These are phyloP conservation scores for Plantago major DNA, from an alignment of 257 asterid genomes.

Conservation along the genomic window DNA sequence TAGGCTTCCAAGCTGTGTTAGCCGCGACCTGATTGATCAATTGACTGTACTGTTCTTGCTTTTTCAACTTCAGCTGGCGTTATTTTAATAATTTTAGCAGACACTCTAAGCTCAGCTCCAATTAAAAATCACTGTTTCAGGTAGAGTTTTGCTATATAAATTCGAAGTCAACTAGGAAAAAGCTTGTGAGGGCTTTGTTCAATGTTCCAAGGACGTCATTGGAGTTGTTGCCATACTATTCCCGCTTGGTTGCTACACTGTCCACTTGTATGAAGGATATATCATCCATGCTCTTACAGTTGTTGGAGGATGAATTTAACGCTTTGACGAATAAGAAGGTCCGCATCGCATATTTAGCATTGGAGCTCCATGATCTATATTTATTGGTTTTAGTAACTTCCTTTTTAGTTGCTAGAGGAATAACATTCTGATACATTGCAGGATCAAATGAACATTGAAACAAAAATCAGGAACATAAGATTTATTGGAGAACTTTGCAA, in stretches of 20 bases:
- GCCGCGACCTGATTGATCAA: conserved; percentile 98
- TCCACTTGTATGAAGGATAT: conserved; percentile 96
- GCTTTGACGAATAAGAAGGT: conserved; percentile 92
- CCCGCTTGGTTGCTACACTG: conserved; percentile 95
- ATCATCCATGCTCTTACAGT: conserved; percentile 80
- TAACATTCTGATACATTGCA: conserved; percentile 32
- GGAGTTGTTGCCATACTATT: conserved; percentile 91
- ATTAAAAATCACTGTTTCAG: conserved; percentile 37
- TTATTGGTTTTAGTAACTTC: too few species aligned
- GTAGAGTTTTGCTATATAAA: conserved; percentile 98
- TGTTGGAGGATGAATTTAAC: conserved; percentile 96
- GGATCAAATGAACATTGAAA: conserved; percentile 99
- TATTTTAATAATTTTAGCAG: conserved; percentile 15
- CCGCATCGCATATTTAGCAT: conserved; percentile 18
- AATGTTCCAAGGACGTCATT: conserved; percentile 96
- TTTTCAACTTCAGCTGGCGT: conserved; percentile 18
- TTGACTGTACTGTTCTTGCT: conserved; percentile 61
- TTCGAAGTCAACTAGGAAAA: conserved; percentile 90
- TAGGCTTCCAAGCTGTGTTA: conserved; percentile 91
- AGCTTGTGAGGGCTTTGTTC: conserved; percentile 93
- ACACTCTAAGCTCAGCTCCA: conserved; percentile 25
- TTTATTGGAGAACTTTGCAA: conserved; percentile 99
- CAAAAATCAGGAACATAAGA: conserved; percentile 90
- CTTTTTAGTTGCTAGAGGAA: conserved; percentile 6
- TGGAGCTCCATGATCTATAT: conserved; percentile 1